Percentiles rank a stretch among this genome's conserved stretches.
Evolutionary conservation across 306 rosid genomes (phyloP).

Genomic region (Purshia tridentata): DNA sequence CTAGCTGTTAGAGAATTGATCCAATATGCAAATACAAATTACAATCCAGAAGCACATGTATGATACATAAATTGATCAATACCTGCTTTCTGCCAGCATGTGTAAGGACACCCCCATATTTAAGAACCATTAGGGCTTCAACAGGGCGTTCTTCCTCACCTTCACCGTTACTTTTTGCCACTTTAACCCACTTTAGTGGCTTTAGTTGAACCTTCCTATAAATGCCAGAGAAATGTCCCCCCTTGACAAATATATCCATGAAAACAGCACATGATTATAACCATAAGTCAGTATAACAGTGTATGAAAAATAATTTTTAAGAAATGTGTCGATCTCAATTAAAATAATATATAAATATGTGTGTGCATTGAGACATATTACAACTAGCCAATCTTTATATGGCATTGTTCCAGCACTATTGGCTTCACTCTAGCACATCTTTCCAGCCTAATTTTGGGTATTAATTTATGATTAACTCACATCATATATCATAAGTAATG

Average conservation of each 20-base stretch:
- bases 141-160: constrained; percentile 92
- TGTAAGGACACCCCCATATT: constrained; percentile 98
- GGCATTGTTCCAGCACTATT: neutral
- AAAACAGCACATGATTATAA: constrained; percentile 33
- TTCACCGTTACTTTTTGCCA: constrained; percentile 64
- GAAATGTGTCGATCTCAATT: neutral
- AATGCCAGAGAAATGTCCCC: constrained; percentile 97
- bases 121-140: constrained; percentile 97
- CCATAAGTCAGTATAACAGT: constrained; percentile 2
- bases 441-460: neutral
- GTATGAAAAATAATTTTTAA: neutral
- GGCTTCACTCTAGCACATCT: neutral
- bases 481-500: neutral
- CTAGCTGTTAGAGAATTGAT: neutral
- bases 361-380: neutral
- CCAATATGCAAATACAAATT: neutral
- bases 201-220: constrained; percentile 96
- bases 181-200: constrained; percentile 89
- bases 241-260: constrained; percentile 46
- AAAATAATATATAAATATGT: neutral
- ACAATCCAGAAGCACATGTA: neutral
- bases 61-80: constrained; percentile 1
- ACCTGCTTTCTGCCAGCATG: constrained; percentile 99
- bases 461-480: too few species aligned
- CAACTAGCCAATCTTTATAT: neutral